Evolutionary conservation across 2,329 filamentous ascomycete genomes (phyloP), one percentile per base, ranked within the genome.

Genomic region (Massarina eburnea): DNA sequence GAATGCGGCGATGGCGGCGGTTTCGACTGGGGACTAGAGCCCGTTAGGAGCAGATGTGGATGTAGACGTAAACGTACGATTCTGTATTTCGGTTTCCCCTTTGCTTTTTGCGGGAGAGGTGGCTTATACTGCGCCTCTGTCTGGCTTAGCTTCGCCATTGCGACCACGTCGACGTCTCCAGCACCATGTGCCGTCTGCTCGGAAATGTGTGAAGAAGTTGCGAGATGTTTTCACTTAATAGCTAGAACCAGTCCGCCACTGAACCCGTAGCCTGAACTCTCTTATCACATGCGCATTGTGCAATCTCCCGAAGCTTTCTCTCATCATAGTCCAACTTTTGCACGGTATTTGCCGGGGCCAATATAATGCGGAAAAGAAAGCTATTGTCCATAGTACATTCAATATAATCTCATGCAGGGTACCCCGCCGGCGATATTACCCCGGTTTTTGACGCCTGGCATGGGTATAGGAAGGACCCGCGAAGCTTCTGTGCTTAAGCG

Each of bases 401-500:
- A 29, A 19, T 42, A 47, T 48, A 45, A 42, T 45, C 34, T 20
- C 12, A 35, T 29, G 48, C 27, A 45, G 48, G 48, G 45, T 42
- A 42, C 41, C 38, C 40, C 44, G 47, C 41, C 34, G 4, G 5
- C 7, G 19, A 17, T 34, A 9, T 9, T 15, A 34, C 6, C 32
- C 4, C 8, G 14, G 32, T n/a, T n/a, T n/a, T n/a, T n/a, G n/a
- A n/a, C n/a, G n/a, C n/a, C n/a, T n/a, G n/a, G 33, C 17, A 8
- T 33, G 12, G n/a, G n/a, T 33, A 7, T 7, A 33, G 7, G 7
- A n/a, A 8, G 30, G 7, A n/a, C 17, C n/a, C 14, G 30, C 17
- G 12, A 18, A 33, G 30, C 30, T 33, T 33, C 14, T 14, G n/a
- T 33, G 30, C 30, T 33, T 33, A 33, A 33, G 30, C 30, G 30